A percentile compares a stretch with the other conserved stretches of the same genome.
These are phyloP conservation scores for Wickerhamiella nectarea DNA, from an alignment of 805 yeast species.

Conservation along the genomic window DNA sequence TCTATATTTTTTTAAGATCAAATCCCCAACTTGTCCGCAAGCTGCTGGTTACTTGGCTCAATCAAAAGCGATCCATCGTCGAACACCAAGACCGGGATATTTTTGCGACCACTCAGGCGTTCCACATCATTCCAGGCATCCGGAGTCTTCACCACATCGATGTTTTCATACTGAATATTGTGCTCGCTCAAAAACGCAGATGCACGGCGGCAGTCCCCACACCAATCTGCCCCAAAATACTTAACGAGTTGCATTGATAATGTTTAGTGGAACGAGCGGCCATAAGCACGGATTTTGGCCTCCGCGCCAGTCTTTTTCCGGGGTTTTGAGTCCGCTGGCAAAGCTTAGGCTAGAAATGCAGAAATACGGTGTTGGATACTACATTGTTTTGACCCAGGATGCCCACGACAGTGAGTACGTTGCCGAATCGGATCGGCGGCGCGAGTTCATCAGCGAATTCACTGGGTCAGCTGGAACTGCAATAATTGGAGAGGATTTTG, in stretches of 20 bases:
- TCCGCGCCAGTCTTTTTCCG: conserved; percentile 1
- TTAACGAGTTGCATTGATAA: background rate
- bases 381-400: conserved; percentile 76
- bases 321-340: conserved; percentile 33
- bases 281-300: conserved; percentile 8
- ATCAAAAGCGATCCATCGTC: conserved; percentile 15
- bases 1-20: background rate
- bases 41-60: conserved; percentile 18
- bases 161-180: conserved; percentile 14
- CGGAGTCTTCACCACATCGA: conserved; percentile 18
- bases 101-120: conserved; percentile 13
- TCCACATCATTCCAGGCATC: conserved; percentile 14
- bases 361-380: conserved; percentile 49
- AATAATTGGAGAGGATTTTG: conserved; percentile 52
- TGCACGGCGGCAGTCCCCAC: conserved; percentile 20
- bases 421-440: conserved; percentile 62
- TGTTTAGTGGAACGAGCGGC: conserved; percentile 10
- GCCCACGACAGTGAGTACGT: conserved; percentile 91
- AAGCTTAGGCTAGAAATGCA: conserved; percentile 54
- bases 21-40: conserved; percentile 11
- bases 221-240: conserved; percentile 20
- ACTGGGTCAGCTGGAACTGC: conserved; percentile 93
- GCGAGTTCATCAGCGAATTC: conserved; percentile 71
- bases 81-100: conserved; percentile 18
- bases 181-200: conserved; percentile 11